Evolutionary conservation across 2,329 filamentous ascomycete genomes (phyloP).

Genomic region (Fusarium equiseti): DNA sequence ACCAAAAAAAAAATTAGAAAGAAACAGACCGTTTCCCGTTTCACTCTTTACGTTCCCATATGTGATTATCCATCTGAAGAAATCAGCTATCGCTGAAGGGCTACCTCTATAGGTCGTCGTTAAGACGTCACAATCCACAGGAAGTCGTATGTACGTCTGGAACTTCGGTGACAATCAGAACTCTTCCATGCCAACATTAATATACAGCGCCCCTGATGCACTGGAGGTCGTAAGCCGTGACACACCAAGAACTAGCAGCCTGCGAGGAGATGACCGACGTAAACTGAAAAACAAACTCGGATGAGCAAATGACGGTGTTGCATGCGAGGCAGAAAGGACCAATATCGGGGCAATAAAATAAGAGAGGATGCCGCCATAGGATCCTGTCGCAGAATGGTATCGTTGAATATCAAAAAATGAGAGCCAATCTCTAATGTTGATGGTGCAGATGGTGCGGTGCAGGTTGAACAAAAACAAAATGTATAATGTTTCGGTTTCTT

Average conservation of each 20-base stretch:
- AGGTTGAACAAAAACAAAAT: slow-evolving; percentile 26
- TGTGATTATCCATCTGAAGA: slow-evolving; percentile 23
- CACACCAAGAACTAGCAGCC: slow-evolving; percentile 3
- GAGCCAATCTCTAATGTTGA: slow-evolving; percentile 34
- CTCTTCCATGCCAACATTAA: slow-evolving; percentile 29
- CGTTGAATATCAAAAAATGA: slow-evolving; percentile 44
- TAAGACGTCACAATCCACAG: slow-evolving; percentile 3
- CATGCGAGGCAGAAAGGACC: slow-evolving; percentile 10
- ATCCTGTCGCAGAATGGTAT: slow-evolving; percentile 51
- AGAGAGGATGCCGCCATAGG: slow-evolving; percentile 26
- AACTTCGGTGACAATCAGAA: slow-evolving; percentile 3
- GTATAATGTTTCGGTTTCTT: slow-evolving; percentile 9
- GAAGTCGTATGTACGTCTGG: background rate
- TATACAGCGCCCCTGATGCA: slow-evolving; percentile 32
- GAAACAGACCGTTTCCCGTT: slow-evolving; percentile 18
- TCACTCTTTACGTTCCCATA: slow-evolving; percentile 20
- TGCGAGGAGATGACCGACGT: slow-evolving; percentile 7
- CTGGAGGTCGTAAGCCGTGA: slow-evolving; percentile 1
- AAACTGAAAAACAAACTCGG: slow-evolving; percentile 11
- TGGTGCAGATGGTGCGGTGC: slow-evolving; percentile 13
- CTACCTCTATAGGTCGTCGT: slow-evolving; percentile 2
- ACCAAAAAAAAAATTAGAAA: slow-evolving; percentile 9
- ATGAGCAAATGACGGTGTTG: slow-evolving; percentile 4
- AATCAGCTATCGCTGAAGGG: slow-evolving; percentile 1
- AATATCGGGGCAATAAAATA: slow-evolving; percentile 20